Conservation (phyloP, 2,329 filamentous ascomycete genomes). For the Claviceps spartinae region DNA sequence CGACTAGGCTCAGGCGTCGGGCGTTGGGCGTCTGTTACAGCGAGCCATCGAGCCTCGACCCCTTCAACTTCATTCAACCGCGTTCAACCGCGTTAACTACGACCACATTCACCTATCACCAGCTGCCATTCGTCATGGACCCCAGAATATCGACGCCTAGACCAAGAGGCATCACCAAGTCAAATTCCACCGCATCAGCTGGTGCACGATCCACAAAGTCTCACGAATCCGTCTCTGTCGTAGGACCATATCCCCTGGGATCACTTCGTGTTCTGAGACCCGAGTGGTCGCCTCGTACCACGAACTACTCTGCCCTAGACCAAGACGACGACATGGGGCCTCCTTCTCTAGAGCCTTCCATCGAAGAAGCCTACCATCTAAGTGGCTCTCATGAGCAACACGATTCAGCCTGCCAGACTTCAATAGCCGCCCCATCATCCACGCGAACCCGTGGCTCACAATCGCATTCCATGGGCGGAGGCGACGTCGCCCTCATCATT, state of each 20-base stretch:
- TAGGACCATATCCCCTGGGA: constrained; percentile 29
- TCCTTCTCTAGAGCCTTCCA: constrained; percentile 18
- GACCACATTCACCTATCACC: not conserved
- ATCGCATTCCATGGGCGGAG: constrained; percentile 21
- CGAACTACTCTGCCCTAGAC: not conserved
- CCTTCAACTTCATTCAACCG: no score
- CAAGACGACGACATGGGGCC: constrained; percentile 15
- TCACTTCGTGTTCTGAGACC: constrained; percentile 25
- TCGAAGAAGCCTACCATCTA: constrained; percentile 1
- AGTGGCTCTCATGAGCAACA: not conserved
- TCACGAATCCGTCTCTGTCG: constrained; percentile 23
- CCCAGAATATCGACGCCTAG: constrained; percentile 9
- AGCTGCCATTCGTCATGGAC: constrained; percentile 11
- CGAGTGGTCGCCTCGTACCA: constrained; percentile 7
- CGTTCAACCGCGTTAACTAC: not conserved
- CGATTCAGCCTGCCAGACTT: not conserved
- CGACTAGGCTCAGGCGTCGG: no score
- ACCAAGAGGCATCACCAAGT: constrained; percentile 19
- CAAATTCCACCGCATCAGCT: constrained; percentile 18
- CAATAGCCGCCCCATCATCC: not conserved
- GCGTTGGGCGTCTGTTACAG: no score
- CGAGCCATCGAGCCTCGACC: no score
- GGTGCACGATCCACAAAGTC: constrained; percentile 20
- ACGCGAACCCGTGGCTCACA: constrained; percentile 8
- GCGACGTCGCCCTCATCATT: constrained; percentile 39